These are phyloP conservation scores for Sporothrix humicola DNA, from an alignment of 2,329 filamentous ascomycete genomes.

Conservation along the genomic window DNA sequence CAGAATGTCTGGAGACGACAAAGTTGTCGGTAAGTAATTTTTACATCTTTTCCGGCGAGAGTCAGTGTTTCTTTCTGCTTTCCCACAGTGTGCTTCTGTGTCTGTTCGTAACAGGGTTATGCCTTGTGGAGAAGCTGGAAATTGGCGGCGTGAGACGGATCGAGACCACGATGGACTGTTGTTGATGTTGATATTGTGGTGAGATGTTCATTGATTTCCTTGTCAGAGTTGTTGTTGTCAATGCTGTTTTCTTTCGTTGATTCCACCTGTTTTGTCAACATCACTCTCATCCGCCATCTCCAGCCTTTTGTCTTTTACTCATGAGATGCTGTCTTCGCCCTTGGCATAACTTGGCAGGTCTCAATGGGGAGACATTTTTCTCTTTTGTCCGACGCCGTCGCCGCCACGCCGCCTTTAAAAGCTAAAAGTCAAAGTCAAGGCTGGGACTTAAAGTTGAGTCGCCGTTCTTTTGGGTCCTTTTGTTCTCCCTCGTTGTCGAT, in stretches of 20 bases:
- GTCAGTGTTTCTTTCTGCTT: neutral
- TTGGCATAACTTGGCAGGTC: neutral
- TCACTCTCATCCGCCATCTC: neutral
- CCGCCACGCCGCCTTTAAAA: neutral
- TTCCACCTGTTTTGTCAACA: neutral
- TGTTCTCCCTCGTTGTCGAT: too few species aligned
- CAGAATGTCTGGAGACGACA: too few species aligned
- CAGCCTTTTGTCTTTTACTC: neutral
- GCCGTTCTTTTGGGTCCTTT: too few species aligned
- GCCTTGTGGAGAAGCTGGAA: neutral
- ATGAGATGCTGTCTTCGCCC: neutral
- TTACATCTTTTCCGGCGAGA: too few species aligned
- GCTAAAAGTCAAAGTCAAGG: too few species aligned
- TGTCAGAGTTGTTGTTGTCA: neutral
- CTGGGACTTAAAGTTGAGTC: too few species aligned
- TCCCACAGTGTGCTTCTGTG: neutral
- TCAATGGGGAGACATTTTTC: neutral
- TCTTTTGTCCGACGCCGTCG: neutral
- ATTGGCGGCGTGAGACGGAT: conserved; percentile 15
- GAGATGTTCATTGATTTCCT: neutral
- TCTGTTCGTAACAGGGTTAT: neutral
- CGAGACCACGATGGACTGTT: neutral
- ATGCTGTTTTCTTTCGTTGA: neutral
- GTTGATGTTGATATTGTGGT: neutral
- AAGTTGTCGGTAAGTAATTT: too few species aligned